Evolutionary conservation across 2,329 filamentous ascomycete genomes (phyloP).

Genomic region (Colletotrichum paranaense): DNA sequence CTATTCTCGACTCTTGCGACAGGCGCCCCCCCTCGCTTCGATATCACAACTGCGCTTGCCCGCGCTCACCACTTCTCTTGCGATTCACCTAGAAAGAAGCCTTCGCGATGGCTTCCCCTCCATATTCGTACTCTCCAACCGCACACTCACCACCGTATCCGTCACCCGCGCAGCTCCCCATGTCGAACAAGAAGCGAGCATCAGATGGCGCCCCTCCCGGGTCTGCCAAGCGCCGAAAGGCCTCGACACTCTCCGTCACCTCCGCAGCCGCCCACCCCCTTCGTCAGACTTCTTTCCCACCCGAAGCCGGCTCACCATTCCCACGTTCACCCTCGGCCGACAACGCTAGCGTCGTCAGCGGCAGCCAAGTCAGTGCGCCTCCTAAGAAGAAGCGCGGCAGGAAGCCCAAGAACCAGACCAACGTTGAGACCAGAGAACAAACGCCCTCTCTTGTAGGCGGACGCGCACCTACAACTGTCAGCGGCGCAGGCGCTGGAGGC

Average conservation of each 20-base stretch:
- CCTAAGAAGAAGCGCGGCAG: constrained; percentile 71
- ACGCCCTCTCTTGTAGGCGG: constrained; percentile 56
- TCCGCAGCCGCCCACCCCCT: constrained; percentile 72
- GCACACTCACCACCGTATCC: constrained; percentile 67
- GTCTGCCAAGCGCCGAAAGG: constrained; percentile 75
- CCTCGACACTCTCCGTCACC: constrained; percentile 69
- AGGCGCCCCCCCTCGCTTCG: too few relatives aligned
- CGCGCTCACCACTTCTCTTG: not conserved
- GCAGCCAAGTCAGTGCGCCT: constrained; percentile 64
- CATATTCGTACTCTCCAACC: constrained; percentile 60
- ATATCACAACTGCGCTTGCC: not conserved
- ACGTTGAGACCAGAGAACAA: constrained; percentile 56
- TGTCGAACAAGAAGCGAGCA: constrained; percentile 70
- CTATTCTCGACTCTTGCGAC: not conserved
- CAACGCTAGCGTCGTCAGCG: constrained; percentile 68
- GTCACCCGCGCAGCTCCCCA: constrained; percentile 61
- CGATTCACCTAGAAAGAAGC: not conserved
- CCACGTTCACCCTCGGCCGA: constrained; percentile 76
- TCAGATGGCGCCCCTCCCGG: constrained; percentile 64
- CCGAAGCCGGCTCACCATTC: constrained; percentile 67
- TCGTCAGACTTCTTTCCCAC: constrained; percentile 84
- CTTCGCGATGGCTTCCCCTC: constrained; percentile 66
- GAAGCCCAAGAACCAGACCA: constrained; percentile 67
- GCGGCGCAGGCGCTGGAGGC: constrained; percentile 51
- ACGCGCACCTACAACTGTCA: constrained; percentile 56